phyloP scores from a whole-genome alignment of 2,329 filamentous ascomycete genomes.

The Neonectria punicea region DNA sequence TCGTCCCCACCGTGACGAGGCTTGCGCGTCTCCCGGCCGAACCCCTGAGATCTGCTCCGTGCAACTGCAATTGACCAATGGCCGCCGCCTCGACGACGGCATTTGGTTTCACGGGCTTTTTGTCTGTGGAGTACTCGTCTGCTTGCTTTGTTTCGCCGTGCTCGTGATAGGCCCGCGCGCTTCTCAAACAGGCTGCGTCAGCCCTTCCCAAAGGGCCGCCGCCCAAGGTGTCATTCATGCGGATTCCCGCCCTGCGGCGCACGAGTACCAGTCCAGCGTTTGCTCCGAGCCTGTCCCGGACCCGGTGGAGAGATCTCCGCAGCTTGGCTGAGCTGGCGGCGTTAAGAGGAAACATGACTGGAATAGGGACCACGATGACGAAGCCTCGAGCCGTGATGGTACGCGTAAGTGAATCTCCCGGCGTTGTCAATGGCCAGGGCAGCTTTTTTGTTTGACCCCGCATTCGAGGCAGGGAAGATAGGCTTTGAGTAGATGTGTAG shows the following conservation, averaged over 20 bases:
- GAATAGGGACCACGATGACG: constrained; percentile 13
- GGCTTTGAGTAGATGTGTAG: not conserved
- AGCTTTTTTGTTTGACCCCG: not conserved
- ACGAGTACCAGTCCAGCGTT: not conserved
- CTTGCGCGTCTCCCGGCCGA: constrained; percentile 19
- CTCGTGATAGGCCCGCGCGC: constrained; percentile 10
- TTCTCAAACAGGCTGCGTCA: not conserved
- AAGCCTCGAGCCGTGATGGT: constrained; percentile 4
- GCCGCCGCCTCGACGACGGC: constrained; percentile 1
- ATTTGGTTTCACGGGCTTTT: constrained; percentile 16
- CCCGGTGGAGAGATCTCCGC: constrained; percentile 1
- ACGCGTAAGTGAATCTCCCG: constrained; percentile 16
- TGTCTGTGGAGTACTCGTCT: not conserved
- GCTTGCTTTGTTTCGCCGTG: constrained; percentile 18
- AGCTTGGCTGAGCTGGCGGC: not conserved
- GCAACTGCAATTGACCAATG: constrained; percentile 7
- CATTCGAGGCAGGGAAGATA: not conserved
- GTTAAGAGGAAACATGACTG: constrained; percentile 6
- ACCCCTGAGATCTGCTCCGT: constrained; percentile 5
- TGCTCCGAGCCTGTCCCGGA: constrained; percentile 5
- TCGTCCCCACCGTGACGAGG: constrained; percentile 6
- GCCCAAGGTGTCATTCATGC: constrained; percentile 9
- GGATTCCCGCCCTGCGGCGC: not conserved
- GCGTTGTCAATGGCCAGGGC: not conserved
- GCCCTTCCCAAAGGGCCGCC: not conserved